phyloP scores from a whole-genome alignment of 176 grass and related monocot species.

The Oropetium thomaeum region DNA sequence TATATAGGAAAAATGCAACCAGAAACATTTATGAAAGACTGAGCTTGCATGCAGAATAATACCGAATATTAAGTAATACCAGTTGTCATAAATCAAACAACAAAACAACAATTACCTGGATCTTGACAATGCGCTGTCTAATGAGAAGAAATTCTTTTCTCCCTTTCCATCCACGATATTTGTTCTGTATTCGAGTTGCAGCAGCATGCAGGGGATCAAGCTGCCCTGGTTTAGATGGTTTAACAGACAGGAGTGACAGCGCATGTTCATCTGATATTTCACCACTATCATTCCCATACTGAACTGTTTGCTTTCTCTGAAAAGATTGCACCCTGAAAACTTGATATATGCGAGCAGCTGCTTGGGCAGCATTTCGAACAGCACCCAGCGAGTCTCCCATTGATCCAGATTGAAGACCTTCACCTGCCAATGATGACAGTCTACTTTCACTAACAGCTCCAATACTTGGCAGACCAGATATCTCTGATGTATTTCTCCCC shows the following conservation, averaged over 20 bases:
- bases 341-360: slow-evolving; percentile 76
- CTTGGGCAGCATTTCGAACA: slow-evolving; percentile 88
- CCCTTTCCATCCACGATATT: slow-evolving; percentile 86
- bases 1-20: not conserved
- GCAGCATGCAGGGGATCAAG: slow-evolving; percentile 69
- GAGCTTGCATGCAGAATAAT: not conserved
- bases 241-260: slow-evolving; percentile 63
- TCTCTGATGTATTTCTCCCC: slow-evolving; percentile 38
- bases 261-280: slow-evolving; percentile 67
- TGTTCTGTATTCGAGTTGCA: slow-evolving; percentile 95
- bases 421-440: slow-evolving; percentile 29
- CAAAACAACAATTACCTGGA: slow-evolving; percentile 65
- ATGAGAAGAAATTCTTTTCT: slow-evolving; percentile 91
- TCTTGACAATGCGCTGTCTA: slow-evolving; percentile 80
- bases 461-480: slow-evolving; percentile 50
- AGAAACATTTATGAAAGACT: not conserved
- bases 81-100: slow-evolving; percentile 1
- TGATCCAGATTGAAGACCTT: slow-evolving; percentile 46
- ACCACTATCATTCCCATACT: slow-evolving; percentile 66
- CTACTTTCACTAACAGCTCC: slow-evolving; percentile 47
- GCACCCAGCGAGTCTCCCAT: slow-evolving; percentile 81
- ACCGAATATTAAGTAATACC: not conserved
- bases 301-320: slow-evolving; percentile 84
- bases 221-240: slow-evolving; percentile 60
- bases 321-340: slow-evolving; percentile 94